Conservation (phyloP, 805 yeast genomes). For the Nakazawaea sp. region DNA sequence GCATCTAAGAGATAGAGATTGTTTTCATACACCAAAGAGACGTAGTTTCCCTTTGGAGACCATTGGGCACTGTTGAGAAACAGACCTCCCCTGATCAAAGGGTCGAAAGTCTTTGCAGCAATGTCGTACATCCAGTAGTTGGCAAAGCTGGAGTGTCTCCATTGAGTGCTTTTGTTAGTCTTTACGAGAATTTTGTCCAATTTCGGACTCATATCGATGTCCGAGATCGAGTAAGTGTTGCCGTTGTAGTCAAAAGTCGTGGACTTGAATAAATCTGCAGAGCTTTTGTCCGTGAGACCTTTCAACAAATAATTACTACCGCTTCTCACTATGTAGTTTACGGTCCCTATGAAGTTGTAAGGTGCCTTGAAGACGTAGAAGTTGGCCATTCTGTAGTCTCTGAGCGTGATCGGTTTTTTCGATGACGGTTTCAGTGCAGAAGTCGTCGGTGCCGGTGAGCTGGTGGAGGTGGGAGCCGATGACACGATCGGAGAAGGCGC, state of each 20-base stretch:
- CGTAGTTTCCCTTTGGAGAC: conserved; percentile 51
- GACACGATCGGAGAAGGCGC: not conserved
- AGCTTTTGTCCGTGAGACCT: conserved; percentile 22
- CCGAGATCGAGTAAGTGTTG: conserved; percentile 29
- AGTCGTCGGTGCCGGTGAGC: conserved; percentile 6
- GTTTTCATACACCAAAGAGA: conserved; percentile 51
- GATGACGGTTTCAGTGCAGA: not conserved
- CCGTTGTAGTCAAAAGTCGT: conserved; percentile 35
- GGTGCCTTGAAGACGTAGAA: conserved; percentile 20
- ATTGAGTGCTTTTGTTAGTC: conserved; percentile 44
- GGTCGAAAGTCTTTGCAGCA: conserved; percentile 23
- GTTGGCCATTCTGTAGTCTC: conserved; percentile 22
- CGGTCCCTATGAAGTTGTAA: conserved; percentile 19
- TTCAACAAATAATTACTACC: conserved; percentile 15
- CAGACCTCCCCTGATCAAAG: conserved; percentile 16
- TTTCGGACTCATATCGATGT: conserved; percentile 36
- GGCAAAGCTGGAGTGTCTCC: conserved; percentile 65
- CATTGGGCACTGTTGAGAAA: conserved; percentile 49
- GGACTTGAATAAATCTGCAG: conserved; percentile 23
- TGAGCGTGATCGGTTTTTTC: conserved; percentile 17
- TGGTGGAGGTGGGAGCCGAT: conserved; percentile 6
- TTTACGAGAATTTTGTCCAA: conserved; percentile 45
- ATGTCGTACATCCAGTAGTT: conserved; percentile 58
- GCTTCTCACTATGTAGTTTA: conserved; percentile 16
- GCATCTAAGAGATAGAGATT: conserved; percentile 46